phyloP scores from a whole-genome alignment of 768 basidiomycete genomes.

The Amanita pallidorosea region DNA sequence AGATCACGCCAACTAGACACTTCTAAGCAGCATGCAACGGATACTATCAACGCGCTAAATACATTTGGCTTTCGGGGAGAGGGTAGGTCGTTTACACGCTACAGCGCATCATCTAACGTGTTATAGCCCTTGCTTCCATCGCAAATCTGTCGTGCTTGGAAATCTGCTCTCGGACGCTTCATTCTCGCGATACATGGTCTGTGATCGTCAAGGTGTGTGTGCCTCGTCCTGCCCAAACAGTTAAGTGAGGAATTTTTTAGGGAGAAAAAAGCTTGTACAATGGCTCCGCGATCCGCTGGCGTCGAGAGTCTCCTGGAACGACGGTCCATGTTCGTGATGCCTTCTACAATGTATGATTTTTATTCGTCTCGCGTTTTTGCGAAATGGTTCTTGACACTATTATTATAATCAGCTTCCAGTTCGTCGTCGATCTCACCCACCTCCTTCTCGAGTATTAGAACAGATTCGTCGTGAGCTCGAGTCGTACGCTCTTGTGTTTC shows the following conservation, averaged over 20 bases:
- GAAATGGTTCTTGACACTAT: conserved; percentile 5
- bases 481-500: conserved; percentile 61
- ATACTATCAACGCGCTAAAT: conserved; percentile 36
- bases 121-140: conserved; percentile 71
- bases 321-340: conserved; percentile 78
- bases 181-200: conserved; percentile 59
- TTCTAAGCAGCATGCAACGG: conserved; percentile 54
- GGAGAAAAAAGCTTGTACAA: conserved; percentile 56
- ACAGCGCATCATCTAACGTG: background rate
- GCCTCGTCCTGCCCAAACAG: background rate
- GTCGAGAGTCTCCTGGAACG: conserved; percentile 65
- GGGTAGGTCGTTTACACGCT: conserved; percentile 37
- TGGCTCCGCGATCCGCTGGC: conserved; percentile 69
- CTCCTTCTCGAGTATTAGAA: conserved; percentile 49
- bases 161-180: conserved; percentile 64
- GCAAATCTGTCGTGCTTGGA: conserved; percentile 74
- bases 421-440: conserved; percentile 61
- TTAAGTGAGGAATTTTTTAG: conserved; percentile 23
- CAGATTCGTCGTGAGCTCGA: conserved; percentile 65
- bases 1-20: conserved; percentile 36
- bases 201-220: conserved; percentile 64
- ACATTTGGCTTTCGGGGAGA: conserved; percentile 93
- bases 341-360: conserved; percentile 69
- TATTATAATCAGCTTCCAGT: conserved; percentile 65
- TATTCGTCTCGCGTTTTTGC: background rate